A percentile compares a stretch with the other conserved stretches of the same genome.
phyloP scores from a whole-genome alignment of 306 rosid genomes.

The Echinosophora koreensis region DNA sequence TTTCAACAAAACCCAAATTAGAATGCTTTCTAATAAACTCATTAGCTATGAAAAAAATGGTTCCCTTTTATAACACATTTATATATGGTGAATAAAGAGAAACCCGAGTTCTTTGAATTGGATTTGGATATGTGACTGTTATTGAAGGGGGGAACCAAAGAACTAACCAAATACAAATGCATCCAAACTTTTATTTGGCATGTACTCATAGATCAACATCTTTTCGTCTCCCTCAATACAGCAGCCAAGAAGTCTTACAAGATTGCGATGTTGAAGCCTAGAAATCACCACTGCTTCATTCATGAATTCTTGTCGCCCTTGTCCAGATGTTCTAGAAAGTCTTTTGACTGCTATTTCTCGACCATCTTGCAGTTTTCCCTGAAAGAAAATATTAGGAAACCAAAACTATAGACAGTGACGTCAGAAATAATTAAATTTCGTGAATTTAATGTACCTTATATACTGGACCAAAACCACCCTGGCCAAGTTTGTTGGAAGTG shows the following conservation, averaged over 20 bases:
- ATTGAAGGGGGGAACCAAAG: not conserved
- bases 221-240: slow-evolving; percentile 39
- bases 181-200: slow-evolving; percentile 47
- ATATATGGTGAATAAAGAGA: not conserved
- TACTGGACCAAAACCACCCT: too few species aligned
- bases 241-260: slow-evolving; percentile 48
- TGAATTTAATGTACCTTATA: slow-evolving; percentile 38
- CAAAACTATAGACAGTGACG: not conserved
- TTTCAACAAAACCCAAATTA: not conserved
- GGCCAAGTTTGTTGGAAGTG: too few species aligned
- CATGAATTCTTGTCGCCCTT: slow-evolving; percentile 49
- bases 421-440: not conserved
- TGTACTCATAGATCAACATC: slow-evolving; percentile 37
- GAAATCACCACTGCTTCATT: slow-evolving; percentile 47
- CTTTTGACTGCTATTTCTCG: slow-evolving; percentile 49
- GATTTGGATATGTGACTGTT: not conserved
- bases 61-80: too few species aligned
- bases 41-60: not conserved
- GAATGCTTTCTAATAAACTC: not conserved
- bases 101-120: not conserved
- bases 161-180: slow-evolving; percentile 39
- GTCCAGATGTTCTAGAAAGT: slow-evolving; percentile 48
- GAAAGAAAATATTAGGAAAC: not conserved
- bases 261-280: slow-evolving; percentile 52
- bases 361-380: slow-evolving; percentile 47